Percentiles rank a stretch among this genome's conserved stretches.
phyloP scores from a whole-genome alignment of 2,329 filamentous ascomycete species.

The Neophaeococcomyces mojaviensis region DNA sequence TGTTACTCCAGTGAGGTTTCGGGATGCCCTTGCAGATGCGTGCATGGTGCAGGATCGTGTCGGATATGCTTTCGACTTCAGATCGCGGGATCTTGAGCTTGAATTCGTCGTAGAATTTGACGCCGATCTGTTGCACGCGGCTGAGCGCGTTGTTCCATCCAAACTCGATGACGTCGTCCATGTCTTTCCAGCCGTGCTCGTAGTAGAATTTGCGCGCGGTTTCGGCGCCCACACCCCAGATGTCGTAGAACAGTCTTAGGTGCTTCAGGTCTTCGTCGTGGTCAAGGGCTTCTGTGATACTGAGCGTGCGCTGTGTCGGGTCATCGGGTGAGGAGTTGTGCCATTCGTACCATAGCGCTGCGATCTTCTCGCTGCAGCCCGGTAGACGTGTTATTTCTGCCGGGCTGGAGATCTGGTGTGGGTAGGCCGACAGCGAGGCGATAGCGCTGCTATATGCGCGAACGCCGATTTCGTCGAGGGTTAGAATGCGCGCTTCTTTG shows the following conservation, averaged over 20 bases:
- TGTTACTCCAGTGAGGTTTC: slow-evolving; percentile 5
- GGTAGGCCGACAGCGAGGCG: slow-evolving; percentile 75
- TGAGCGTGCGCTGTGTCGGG: slow-evolving; percentile 44
- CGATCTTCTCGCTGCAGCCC: slow-evolving; percentile 74
- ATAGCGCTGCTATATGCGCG: slow-evolving; percentile 84
- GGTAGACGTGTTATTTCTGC: slow-evolving; percentile 52
- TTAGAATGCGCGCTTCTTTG: slow-evolving; percentile 60
- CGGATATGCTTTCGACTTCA: slow-evolving; percentile 66
- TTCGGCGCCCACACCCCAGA: slow-evolving; percentile 84
- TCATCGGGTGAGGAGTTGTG: slow-evolving; percentile 38
- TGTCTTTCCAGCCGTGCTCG: slow-evolving; percentile 66
- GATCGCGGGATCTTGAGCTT: slow-evolving; percentile 58
- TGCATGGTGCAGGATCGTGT: slow-evolving; percentile 59
- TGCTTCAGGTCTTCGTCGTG: slow-evolving; percentile 57
- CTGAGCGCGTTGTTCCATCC: slow-evolving; percentile 64
- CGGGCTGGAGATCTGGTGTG: slow-evolving; percentile 44
- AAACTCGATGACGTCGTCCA: slow-evolving; percentile 78
- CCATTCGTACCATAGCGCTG: slow-evolving; percentile 70
- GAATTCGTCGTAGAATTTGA: slow-evolving; percentile 92
- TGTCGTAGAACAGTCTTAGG: slow-evolving; percentile 66
- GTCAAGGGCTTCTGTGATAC: slow-evolving; percentile 58
- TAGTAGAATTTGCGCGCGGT: slow-evolving; percentile 77
- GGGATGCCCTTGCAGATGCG: slow-evolving; percentile 10
- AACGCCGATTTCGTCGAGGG: slow-evolving; percentile 68
- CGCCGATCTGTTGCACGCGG: slow-evolving; percentile 81